Conservation (phyloP, 177 flowering plant genomes). For the Vitis hybrid region DNA sequence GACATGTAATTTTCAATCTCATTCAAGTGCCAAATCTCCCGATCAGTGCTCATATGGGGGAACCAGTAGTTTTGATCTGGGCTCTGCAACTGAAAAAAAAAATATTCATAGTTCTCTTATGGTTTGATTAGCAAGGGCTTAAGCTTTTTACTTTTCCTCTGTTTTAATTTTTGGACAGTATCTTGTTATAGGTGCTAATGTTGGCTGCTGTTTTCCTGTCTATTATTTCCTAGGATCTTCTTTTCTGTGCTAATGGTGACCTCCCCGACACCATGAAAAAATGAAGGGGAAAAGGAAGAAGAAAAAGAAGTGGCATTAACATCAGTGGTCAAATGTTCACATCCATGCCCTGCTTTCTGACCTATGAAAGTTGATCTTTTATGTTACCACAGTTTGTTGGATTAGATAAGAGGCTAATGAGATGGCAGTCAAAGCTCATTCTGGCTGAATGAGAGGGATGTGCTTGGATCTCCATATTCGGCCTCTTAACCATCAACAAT, state of each 20-base stretch:
- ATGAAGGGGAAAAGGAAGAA: no score
- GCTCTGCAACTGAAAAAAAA: conserved; percentile 30
- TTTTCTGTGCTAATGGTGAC: conserved; percentile 10
- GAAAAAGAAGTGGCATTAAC: conserved; percentile 23
- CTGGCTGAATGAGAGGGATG: conserved; percentile 28
- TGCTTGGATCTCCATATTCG: conserved; percentile 43
- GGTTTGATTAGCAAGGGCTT: no score
- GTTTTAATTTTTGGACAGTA: no score
- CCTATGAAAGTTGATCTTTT: conserved; percentile 24
- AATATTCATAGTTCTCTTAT: no score
- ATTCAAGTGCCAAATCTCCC: conserved; percentile 19
- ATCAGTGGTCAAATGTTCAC: conserved; percentile 20
- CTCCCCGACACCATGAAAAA: no score
- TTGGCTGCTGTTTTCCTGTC: no score
- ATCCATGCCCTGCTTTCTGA: conserved; percentile 21
- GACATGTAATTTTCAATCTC: conserved; percentile 7
- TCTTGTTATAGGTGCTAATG: no score
- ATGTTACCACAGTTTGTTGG: conserved; percentile 26
- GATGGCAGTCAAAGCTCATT: conserved; percentile 12
- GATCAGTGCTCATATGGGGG: conserved; percentile 29
- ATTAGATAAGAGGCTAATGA: conserved; percentile 32
- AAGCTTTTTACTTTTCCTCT: no score
- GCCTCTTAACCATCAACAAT: conserved; percentile 47
- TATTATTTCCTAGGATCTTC: neutral
- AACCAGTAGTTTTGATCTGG: conserved; percentile 33